Evolutionary conservation across 2,329 filamentous ascomycete species (phyloP), one percentile per base, ranked within the genome.

Genomic region (Exophiala xenobiotica): DNA sequence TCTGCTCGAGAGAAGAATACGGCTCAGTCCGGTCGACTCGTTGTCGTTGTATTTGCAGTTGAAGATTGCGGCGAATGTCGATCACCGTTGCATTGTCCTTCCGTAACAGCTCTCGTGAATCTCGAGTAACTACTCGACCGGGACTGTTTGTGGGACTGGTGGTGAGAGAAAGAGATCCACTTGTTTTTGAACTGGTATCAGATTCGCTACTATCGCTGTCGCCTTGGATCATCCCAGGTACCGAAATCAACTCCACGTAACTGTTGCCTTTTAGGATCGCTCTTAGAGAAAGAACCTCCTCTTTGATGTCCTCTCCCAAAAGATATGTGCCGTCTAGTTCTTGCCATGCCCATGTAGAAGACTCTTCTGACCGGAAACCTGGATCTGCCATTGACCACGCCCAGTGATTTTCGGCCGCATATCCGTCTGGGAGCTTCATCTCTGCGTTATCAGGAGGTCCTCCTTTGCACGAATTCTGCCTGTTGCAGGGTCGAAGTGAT

Each of bases 381-480:
- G 19, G 29, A 33, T 46, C 20, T 33, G 44, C 27, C n/a, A 22
- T 20, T n/a, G 44, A 46, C 44, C 44, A 46, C 14, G 44, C n/a
- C 31, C 31, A 24, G 19, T 46, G 44, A 6, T 31, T 33, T 29
- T 46, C 44, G 11, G 31, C 14, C 12, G 16, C 31, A 46, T 46
- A 46, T 18, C 44, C 44, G 6, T 38, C 31, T 24, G 44, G 44
- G n/a, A 46, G 44, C 24, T 46, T 31, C 44, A 46, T 46, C 14
- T 31, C n/a, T n/a, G n/a, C n/a, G n/a, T n/a, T n/a, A n/a, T n/a
- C n/a, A n/a, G n/a, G n/a, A n/a, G n/a, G n/a, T n/a, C n/a, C n/a
- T n/a, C n/a, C n/a, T n/a, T n/a, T n/a, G n/a, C n/a, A n/a, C n/a
- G n/a, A n/a, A n/a, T n/a, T n/a, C n/a, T n/a, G n/a, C n/a, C n/a